A percentile compares a stretch with the other conserved stretches of the same genome.
Evolutionary conservation across 345 rosid genomes (phyloP).

Genomic region (Rhodomyrtus tomentosa): DNA sequence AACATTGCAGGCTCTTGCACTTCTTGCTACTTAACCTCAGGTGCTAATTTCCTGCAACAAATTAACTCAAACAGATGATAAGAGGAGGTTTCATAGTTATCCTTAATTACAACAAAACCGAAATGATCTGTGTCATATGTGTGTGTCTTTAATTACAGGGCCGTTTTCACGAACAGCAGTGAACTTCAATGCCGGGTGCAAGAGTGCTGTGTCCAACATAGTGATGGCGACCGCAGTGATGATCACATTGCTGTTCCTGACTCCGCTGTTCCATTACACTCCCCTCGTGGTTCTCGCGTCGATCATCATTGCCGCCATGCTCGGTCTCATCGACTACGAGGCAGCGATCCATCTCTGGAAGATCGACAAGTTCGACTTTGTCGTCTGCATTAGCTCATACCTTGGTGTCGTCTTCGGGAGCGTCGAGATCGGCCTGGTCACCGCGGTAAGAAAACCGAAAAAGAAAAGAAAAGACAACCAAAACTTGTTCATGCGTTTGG

Average conservation of each 20-base stretch:
- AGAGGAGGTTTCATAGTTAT: neutral
- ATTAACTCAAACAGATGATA: neutral
- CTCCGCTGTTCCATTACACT: slow-evolving; percentile 84
- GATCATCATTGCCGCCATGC: slow-evolving; percentile 76
- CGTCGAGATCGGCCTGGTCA: slow-evolving; percentile 63
- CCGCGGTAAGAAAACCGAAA: slow-evolving; percentile 34
- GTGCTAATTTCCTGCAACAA: slow-evolving; percentile 8
- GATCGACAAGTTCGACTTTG: slow-evolving; percentile 80
- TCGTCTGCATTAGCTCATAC: slow-evolving; percentile 68
- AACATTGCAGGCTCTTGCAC: slow-evolving; percentile 88
- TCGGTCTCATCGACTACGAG: slow-evolving; percentile 80
- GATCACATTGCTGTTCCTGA: slow-evolving; percentile 69
- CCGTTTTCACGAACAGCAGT: slow-evolving; percentile 95
- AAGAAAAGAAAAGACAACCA: neutral
- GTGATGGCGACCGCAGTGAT: slow-evolving; percentile 88
- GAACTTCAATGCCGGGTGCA: slow-evolving; percentile 92
- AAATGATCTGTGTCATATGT: neutral
- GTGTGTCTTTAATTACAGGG: slow-evolving; percentile 24
- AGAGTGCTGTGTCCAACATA: slow-evolving; percentile 74
- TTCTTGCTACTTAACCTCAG: slow-evolving; percentile 83
- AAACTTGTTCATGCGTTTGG: neutral
- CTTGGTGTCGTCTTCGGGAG: slow-evolving; percentile 81
- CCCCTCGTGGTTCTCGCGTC: slow-evolving; percentile 89
- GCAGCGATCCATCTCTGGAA: slow-evolving; percentile 78
- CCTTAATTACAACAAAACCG: neutral